Evolutionary conservation across 495 filamentous ascomycete species (phyloP).

Genomic region (Entonaema liquescens): DNA sequence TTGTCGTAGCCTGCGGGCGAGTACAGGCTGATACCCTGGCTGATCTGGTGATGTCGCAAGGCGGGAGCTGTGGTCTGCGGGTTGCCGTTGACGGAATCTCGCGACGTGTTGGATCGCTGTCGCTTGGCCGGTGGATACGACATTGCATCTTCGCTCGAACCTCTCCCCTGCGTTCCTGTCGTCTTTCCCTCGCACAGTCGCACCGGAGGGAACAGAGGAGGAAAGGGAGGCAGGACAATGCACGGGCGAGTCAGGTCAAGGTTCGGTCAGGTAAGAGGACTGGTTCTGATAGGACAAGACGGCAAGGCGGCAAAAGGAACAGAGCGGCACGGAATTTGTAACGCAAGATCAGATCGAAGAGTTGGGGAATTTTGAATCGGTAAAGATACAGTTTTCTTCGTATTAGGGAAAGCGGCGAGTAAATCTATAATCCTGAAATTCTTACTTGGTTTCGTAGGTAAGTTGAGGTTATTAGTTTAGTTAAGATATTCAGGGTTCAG

Average conservation of each 20-base stretch:
- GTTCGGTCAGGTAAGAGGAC: not conserved
- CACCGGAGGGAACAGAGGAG: conserved; percentile 13
- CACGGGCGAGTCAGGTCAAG: not conserved
- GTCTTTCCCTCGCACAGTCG: conserved; percentile 26
- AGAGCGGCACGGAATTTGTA: conserved; percentile 6
- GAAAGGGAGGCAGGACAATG: conserved; percentile 12
- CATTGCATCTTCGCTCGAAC: conserved; percentile 44
- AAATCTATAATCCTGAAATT: conserved; percentile 6
- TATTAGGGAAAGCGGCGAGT: not conserved
- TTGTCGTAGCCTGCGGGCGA: conserved; percentile 41
- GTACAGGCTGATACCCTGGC: conserved; percentile 33
- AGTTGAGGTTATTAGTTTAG: conserved; percentile 32
- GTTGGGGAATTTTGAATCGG: not conserved
- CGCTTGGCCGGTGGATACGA: conserved; percentile 48
- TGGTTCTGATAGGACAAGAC: conserved; percentile 6
- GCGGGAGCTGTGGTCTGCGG: conserved; percentile 41
- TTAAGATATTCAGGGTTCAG: conserved; percentile 35
- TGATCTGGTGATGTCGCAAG: conserved; percentile 39
- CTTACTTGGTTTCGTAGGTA: conserved; percentile 14
- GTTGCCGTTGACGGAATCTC: conserved; percentile 44
- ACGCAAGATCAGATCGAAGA: not conserved
- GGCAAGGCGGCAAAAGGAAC: not conserved
- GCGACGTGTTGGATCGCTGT: conserved; percentile 50
- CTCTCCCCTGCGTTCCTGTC: conserved; percentile 2
- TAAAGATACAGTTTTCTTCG: not conserved